Evolutionary conservation across 2,329 filamentous ascomycete genomes (phyloP), one percentile per base, ranked within the genome.

Genomic region (Aotearoamyces nothofagi): DNA sequence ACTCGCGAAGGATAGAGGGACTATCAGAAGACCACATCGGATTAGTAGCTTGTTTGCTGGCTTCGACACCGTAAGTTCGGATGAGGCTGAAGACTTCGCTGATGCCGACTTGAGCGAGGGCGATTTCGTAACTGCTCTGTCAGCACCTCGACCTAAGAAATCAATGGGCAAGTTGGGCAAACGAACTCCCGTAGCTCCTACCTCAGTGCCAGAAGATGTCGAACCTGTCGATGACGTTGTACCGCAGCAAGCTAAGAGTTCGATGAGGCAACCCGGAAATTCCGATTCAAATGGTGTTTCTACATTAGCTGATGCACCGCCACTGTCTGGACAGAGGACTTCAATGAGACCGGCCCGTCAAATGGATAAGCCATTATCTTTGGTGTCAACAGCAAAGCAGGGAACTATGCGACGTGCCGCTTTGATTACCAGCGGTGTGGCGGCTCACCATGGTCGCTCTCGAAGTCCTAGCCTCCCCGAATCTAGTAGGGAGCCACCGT

Each of bases 41-140:
- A 75, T 81, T 27, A 87, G 79, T 52, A 90, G 80, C 46, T 58
- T 92, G n/a, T 90, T 90, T 51, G 79, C 81, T 17, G 81, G 81
- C 0, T 90, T 92, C 40, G 80, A 87, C 26, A 70, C 69, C 9
- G 63, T 61, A 24, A 82, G 72, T 43, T 76, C 75, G 5, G 74
- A 74, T 24, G 75, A 80, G 31, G 59, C 48, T 3, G 70, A 76
- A 22, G 70, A 77, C 15, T 74, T 74, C 49, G 58, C 52, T 16
- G 69, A 75, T 34, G 57, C 51, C 4, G 71, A 78, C 27, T 37
- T 68, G 36, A 77, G 69, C 41, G 78, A 81, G 40, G 64, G 66
- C 2, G 77, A 82, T 40, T 79, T 66, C 49, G 61, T 66, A 33
- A 79, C 74, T 4, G 69, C 69, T 2, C 55, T 79, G 10, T 72